Percentiles rank a stretch among this genome's conserved stretches.
Conservation (phyloP, 1,139 yeast species). For the Debaryomyces sp. region DNA sequence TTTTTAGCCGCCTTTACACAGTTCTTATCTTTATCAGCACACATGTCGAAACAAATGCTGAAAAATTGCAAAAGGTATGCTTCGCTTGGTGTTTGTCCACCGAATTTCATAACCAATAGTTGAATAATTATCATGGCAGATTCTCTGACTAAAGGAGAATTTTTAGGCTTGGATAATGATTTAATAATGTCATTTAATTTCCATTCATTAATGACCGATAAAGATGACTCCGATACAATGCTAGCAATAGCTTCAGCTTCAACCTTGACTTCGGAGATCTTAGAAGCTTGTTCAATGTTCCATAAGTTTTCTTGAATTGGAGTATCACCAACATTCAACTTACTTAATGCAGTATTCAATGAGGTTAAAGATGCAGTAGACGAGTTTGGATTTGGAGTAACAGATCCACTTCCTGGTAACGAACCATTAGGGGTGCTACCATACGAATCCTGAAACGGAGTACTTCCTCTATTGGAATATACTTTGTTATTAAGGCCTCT, state of each 20-base stretch:
- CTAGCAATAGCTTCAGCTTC: slow-evolving; percentile 62
- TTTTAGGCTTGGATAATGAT: slow-evolving; percentile 73
- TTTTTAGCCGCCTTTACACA: slow-evolving; percentile 82
- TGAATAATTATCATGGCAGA: slow-evolving; percentile 69
- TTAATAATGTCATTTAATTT: slow-evolving; percentile 61
- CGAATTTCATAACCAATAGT: slow-evolving; percentile 64
- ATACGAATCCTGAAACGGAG: slow-evolving; percentile 12
- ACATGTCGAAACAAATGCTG: slow-evolving; percentile 59
- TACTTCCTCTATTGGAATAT: neutral
- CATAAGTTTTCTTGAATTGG: slow-evolving; percentile 68
- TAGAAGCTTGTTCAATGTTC: slow-evolving; percentile 57
- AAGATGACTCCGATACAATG: slow-evolving; percentile 46
- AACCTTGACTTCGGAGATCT: slow-evolving; percentile 65
- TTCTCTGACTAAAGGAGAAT: slow-evolving; percentile 74
- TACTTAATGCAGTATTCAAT: slow-evolving; percentile 67
- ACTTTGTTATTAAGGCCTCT: slow-evolving; percentile 1
- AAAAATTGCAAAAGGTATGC: slow-evolving; percentile 67
- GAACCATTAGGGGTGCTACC: slow-evolving; percentile 36
- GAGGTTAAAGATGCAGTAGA: slow-evolving; percentile 75
- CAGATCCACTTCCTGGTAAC: slow-evolving; percentile 43
- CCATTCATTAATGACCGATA: slow-evolving; percentile 63
- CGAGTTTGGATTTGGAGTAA: slow-evolving; percentile 41
- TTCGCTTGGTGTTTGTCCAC: slow-evolving; percentile 73
- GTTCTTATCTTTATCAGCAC: slow-evolving; percentile 84
- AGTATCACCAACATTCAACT: slow-evolving; percentile 56